phyloP scores from a whole-genome alignment of 495 filamentous ascomycete genomes.

The Rusavskia elegans region DNA sequence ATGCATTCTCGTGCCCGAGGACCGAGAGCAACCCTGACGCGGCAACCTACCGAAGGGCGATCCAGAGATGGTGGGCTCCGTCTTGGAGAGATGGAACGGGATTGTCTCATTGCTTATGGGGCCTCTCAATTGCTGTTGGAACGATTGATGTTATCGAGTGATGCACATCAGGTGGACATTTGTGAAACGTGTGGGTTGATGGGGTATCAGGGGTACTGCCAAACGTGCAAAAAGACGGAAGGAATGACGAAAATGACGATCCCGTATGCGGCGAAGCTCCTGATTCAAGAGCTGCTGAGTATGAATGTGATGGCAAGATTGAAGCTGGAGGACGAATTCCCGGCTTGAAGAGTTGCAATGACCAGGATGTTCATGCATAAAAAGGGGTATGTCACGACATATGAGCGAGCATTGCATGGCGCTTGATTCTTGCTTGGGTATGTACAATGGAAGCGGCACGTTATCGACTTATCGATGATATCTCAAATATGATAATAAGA shows the following conservation, averaged over 20 bases:
- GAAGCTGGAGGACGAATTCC: slow-evolving; percentile 85
- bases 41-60: slow-evolving; percentile 92
- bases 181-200: slow-evolving; percentile 88
- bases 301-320: slow-evolving; percentile 90
- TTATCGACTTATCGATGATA: too few relatives aligned
- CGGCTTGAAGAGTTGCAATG: slow-evolving; percentile 17
- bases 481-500: too few relatives aligned
- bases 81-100: slow-evolving; percentile 97
- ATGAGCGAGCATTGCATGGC: too few relatives aligned
- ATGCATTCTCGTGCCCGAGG: slow-evolving; percentile 93
- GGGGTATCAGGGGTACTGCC: slow-evolving; percentile 86
- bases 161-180: slow-evolving; percentile 79
- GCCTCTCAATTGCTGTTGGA: slow-evolving; percentile 85
- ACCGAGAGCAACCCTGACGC: slow-evolving; percentile 78
- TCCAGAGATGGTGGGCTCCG: slow-evolving; percentile 83
- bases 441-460: too few relatives aligned
- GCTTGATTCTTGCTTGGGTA: too few relatives aligned
- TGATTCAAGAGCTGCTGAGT: slow-evolving; percentile 90
- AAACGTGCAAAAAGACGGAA: slow-evolving; percentile 67
- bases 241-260: slow-evolving; percentile 82
- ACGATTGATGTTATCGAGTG: slow-evolving; percentile 82
- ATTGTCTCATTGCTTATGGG: slow-evolving; percentile 92
- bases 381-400: neutral
- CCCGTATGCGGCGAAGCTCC: slow-evolving; percentile 95
- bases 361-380: neutral